Evolutionary conservation across 176 grass and related monocot species (phyloP), one percentile per base, ranked within the genome.

Genomic region (Ampelocalamus luodianensis): DNA sequence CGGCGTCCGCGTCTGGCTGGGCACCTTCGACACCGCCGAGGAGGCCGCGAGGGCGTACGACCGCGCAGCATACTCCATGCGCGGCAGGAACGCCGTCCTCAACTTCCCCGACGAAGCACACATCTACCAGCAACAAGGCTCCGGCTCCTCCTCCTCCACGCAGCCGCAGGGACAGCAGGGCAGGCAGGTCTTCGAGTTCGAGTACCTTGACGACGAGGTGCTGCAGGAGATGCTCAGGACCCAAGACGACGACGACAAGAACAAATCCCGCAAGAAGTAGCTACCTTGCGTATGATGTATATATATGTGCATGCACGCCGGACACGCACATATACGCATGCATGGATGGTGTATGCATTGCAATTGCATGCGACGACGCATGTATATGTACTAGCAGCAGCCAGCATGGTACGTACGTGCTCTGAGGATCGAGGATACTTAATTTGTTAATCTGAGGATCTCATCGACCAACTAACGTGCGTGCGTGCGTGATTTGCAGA

Each of bases 1-100:
- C 53, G 92, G 94, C 32, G 90, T 90, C 1, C 92, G 94, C 43
- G 87, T 97, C 13, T 97, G 94, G 94, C 89, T 97, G 18, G 94
- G 94, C 51, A 97, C 94, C n/a, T 97, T 94, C 76, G 88, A 97
- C 87, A 97, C 94, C 32, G 94, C 94, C 7, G 94, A 97, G 92
- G 92, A 97, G 82, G 94, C 94, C 6, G 94, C 94, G 10, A 80
- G 88, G 0, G 94, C 94, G 0, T 97, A 97, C 81, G 94, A 97
- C 83, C 87, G 90, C 42, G 59, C 92, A 18, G 94, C 94, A 10
- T 97, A 88, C 79, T 82, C 92, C 51, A 97, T 97, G 94, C 87
- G 94, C 39, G 94, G 94, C 46, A 48, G 74, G 39, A 81, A 81
- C 79, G 94, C 94, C 50, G 92, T 97, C 3, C 88, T 97, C 83